Evolutionary conservation across 176 grass and related monocot genomes (phyloP).

Genomic region (Lolium multiflorum): DNA sequence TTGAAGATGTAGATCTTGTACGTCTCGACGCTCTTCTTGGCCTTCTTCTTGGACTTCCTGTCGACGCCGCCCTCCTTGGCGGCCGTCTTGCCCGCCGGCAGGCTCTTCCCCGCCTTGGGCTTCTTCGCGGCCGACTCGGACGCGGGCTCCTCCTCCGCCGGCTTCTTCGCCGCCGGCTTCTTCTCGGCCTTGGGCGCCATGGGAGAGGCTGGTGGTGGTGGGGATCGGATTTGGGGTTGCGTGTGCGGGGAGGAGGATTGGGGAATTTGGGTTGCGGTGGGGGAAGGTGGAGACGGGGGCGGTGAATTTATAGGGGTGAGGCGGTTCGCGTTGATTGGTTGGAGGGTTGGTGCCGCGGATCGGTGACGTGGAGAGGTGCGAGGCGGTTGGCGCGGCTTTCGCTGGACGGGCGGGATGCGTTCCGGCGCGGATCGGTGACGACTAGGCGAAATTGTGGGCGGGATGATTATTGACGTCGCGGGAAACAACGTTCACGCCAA

Average conservation of each 20-base stretch:
- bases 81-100: background rate
- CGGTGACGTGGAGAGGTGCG: background rate
- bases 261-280: constrained; percentile 2
- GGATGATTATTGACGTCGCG: background rate
- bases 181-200: constrained; percentile 75
- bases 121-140: constrained; percentile 18
- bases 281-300: background rate
- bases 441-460: background rate
- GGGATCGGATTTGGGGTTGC: background rate
- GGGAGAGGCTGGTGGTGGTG: background rate
- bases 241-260: background rate
- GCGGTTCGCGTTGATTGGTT: background rate
- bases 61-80: background rate
- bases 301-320: background rate
- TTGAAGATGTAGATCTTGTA: constrained; percentile 99
- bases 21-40: constrained; percentile 12
- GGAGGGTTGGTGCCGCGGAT: background rate
- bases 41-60: constrained; percentile 21
- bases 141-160: constrained; percentile 14
- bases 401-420: background rate
- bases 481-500: too few species aligned
- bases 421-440: background rate
- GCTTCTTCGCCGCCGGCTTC: constrained; percentile 66
- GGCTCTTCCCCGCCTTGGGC: constrained; percentile 22
- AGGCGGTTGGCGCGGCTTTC: background rate